These are phyloP conservation scores for Vitis hybrid DNA, from an alignment of 177 flowering plant genomes.

Conservation along the genomic window DNA sequence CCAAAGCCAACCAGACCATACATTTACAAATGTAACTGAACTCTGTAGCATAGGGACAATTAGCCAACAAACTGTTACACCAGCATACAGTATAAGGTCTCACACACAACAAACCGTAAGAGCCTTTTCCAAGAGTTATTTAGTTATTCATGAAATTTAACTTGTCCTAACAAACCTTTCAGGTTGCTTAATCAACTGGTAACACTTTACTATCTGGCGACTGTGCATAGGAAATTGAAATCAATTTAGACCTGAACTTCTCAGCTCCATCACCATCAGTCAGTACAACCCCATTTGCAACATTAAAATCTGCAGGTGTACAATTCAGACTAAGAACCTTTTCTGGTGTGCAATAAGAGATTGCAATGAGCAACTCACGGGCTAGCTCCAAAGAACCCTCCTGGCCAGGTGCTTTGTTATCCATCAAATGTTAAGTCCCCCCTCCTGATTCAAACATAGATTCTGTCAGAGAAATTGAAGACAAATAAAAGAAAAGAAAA, in stretches of 20 bases:
- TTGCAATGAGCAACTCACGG: slow-evolving; percentile 33
- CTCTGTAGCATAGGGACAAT: no score
- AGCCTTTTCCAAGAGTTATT: no score
- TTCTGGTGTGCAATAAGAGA: slow-evolving; percentile 28
- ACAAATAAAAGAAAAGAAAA: not conserved
- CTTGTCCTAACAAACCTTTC: not conserved
- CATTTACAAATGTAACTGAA: no score
- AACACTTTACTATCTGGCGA: slow-evolving; percentile 16
- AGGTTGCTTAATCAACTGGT: slow-evolving; percentile 9
- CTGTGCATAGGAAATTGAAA: slow-evolving; percentile 27
- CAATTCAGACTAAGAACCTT: not conserved
- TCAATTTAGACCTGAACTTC: slow-evolving; percentile 27
- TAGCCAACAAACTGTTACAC: no score
- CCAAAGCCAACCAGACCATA: no score
- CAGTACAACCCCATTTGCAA: slow-evolving; percentile 1
- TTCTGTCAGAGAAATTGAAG: not conserved
- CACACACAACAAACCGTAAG: no score
- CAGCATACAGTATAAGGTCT: no score
- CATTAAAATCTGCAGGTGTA: not conserved
- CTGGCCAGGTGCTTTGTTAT: slow-evolving; percentile 6
- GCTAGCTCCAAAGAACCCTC: slow-evolving; percentile 22
- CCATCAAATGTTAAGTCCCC: slow-evolving; percentile 22
- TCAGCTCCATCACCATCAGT: slow-evolving; percentile 19
- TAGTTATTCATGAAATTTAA: no score
- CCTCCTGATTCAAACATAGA: not conserved